These are phyloP conservation scores for Hyaloscypha hepaticicola DNA, from an alignment of 495 filamentous ascomycete genomes.

Conservation along the genomic window DNA sequence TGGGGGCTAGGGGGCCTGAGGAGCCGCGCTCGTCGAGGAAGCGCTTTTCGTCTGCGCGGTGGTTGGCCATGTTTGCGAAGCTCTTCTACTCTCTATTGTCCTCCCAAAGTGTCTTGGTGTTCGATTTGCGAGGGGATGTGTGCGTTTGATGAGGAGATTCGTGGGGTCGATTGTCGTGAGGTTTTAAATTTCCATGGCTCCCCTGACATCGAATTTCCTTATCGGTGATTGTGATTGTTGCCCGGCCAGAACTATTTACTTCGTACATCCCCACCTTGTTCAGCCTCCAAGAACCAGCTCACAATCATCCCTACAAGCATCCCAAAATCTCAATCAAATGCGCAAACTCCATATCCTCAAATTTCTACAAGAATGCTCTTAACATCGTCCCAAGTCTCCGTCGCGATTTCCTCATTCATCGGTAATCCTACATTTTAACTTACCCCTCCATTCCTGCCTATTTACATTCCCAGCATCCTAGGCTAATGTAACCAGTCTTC, in stretches of 20 bases:
- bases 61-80: constrained; percentile 34
- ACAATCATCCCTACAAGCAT: neutral
- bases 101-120: neutral
- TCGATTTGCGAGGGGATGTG: neutral
- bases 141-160: neutral
- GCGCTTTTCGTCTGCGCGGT: constrained; percentile 71
- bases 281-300: neutral
- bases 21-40: constrained; percentile 76
- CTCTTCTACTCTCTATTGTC: neutral
- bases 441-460: neutral
- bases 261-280: neutral
- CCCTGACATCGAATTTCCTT: neutral
- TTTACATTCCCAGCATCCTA: constrained; percentile 3
- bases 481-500: constrained; percentile 38
- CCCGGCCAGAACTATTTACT: constrained; percentile 16
- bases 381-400: constrained; percentile 52
- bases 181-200: neutral
- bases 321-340: neutral
- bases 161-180: neutral
- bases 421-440: constrained; percentile 36
- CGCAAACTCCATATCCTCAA: neutral
- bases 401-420: constrained; percentile 47
- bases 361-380: constrained; percentile 41
- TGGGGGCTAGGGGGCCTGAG: constrained; percentile 48
- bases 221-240: constrained; percentile 29